Percentiles rank a stretch among this genome's conserved stretches.
phyloP scores from a whole-genome alignment of 78 protist species.

The Dictyostelium purpureum region DNA sequence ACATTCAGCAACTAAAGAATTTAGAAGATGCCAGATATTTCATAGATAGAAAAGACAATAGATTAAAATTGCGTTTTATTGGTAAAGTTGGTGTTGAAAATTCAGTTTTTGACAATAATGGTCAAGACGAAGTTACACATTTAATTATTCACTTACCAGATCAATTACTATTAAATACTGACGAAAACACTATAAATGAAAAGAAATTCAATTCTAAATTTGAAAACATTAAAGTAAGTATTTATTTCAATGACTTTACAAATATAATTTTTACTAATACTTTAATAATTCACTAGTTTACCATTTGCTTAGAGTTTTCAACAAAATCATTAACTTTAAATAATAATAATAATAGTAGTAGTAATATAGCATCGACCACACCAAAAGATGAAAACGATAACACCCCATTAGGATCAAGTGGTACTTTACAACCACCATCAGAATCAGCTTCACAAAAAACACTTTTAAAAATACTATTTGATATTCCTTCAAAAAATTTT shows the following conservation, averaged over 20 bases:
- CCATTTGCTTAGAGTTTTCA: not conserved
- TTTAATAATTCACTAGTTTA: not conserved
- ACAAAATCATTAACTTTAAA: constrained; percentile 1
- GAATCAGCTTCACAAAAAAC: not conserved
- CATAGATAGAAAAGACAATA: constrained; percentile 41
- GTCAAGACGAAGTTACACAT: not conserved
- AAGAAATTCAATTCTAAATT: constrained; percentile 1
- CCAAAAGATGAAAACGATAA: no score
- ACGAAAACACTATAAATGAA: not conserved
- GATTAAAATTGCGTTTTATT: constrained; percentile 11
- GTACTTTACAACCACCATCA: not conserved
- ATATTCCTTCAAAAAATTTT: constrained; percentile 35
- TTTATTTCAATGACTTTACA: not conserved
- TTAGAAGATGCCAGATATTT: constrained; percentile 9
- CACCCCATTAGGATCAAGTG: not conserved
- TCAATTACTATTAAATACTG: not conserved
- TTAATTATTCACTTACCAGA: not conserved
- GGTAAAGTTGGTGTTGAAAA: constrained; percentile 38
- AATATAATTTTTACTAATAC: no score
- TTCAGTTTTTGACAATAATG: not conserved
- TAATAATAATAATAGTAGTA: not conserved
- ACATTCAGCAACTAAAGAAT: constrained; percentile 7
- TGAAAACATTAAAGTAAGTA: constrained; percentile 8
- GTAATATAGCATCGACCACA: not conserved
- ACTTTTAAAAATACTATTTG: constrained; percentile 33